A percentile compares a stretch with the other conserved stretches of the same genome.
Conservation (phyloP, 176 grass and related monocot species). For the Phoenix roebelenii region DNA sequence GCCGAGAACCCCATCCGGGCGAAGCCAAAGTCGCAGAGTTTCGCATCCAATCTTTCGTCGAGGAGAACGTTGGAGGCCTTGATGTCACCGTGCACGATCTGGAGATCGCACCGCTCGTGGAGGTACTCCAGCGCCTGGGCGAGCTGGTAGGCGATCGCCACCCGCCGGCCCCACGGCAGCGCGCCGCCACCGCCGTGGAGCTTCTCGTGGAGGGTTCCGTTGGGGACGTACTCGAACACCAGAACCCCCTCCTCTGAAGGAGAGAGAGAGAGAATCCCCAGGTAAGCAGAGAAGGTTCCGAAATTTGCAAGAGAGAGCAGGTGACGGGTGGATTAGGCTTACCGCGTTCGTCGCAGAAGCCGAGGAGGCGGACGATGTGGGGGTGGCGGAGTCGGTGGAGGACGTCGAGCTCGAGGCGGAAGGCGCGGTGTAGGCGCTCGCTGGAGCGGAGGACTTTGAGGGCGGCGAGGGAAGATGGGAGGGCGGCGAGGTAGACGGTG, state of each 20-base stretch:
- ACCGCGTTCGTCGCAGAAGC: conserved; percentile 86
- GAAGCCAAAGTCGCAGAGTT: conserved; percentile 96
- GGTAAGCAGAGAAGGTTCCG: neutral
- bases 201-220: conserved; percentile 81
- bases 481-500: conserved; percentile 76
- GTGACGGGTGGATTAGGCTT: neutral
- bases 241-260: conserved; percentile 72
- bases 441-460: conserved; percentile 88
- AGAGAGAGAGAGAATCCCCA: neutral
- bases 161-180: conserved; percentile 64
- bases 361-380: conserved; percentile 77
- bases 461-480: conserved; percentile 51
- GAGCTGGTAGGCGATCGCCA: conserved; percentile 54
- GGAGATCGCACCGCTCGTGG: conserved; percentile 74
- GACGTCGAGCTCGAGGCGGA: conserved; percentile 81
- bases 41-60: conserved; percentile 56
- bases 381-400: conserved; percentile 63
- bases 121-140: conserved; percentile 78
- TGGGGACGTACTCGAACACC: conserved; percentile 77
- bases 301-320: too few relatives aligned
- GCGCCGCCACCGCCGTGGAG: conserved; percentile 47
- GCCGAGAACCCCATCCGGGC: conserved; percentile 84
- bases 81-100: conserved; percentile 86
- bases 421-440: conserved; percentile 88
- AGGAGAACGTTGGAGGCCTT: conserved; percentile 93